phyloP scores from a whole-genome alignment of 805 yeast genomes.

The Novakomyces olei region DNA sequence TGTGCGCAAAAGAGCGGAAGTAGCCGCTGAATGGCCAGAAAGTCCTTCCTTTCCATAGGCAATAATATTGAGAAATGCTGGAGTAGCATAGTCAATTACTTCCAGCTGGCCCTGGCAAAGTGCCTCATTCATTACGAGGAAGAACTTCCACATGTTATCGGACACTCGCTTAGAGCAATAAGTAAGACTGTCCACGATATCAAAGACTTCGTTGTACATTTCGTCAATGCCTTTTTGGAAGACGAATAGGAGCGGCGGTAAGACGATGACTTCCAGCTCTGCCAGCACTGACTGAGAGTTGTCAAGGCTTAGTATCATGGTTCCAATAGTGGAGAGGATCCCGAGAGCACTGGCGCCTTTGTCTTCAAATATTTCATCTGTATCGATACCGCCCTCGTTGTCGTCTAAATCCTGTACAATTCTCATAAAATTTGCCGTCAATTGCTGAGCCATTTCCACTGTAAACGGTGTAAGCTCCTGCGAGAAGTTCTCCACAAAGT shows the following conservation, averaged over 20 bases:
- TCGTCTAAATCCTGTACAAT: constrained; percentile 46
- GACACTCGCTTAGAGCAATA: constrained; percentile 38
- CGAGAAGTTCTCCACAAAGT: constrained; percentile 72
- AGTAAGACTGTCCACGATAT: constrained; percentile 47
- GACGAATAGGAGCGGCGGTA: constrained; percentile 48
- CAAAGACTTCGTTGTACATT: constrained; percentile 55
- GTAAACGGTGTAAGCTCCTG: constrained; percentile 85
- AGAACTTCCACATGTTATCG: constrained; percentile 53
- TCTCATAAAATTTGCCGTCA: constrained; percentile 37
- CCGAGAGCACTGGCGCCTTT: constrained; percentile 70
- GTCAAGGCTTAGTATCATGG: constrained; percentile 64
- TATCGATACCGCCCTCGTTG: constrained; percentile 20
- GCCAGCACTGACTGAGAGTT: constrained; percentile 45
- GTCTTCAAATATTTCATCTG: constrained; percentile 16
- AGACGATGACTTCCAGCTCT: constrained; percentile 41
- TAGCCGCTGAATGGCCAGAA: constrained; percentile 24
- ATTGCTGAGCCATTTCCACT: constrained; percentile 31
- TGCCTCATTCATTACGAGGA: constrained; percentile 26
- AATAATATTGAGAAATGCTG: constrained; percentile 53
- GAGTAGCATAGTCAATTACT: constrained; percentile 50
- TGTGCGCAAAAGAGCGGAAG: constrained; percentile 21
- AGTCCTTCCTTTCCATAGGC: constrained; percentile 34
- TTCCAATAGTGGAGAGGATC: constrained; percentile 56
- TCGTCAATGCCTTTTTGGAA: constrained; percentile 34
- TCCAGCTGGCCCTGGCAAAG: constrained; percentile 28